Evolutionary conservation across 345 rosid genomes (phyloP), one percentile per base, ranked within the genome.

Genomic region (Adansonia digitata): DNA sequence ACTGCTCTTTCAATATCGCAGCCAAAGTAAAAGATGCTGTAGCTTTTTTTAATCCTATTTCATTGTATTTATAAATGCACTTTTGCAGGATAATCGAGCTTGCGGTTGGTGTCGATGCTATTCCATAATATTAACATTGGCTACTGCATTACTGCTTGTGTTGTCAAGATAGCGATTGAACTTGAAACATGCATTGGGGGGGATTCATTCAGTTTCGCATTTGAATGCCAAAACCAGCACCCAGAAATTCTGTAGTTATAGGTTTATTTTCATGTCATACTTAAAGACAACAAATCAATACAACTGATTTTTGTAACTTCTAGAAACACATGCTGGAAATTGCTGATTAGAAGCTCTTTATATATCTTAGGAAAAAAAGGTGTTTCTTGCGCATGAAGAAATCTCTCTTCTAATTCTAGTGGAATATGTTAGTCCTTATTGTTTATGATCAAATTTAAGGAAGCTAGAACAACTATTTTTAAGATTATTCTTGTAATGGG

Each of bases 41-140:
- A 14, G 52, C 22, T 24, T 15, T 76, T 27, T 13, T 17, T 62
- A 17, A 46, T 24, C 39, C 42, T 63, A 45, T 39, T 62, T 55
- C 9, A 53, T 26, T 64, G 5, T 12, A 45, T 51, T 26, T 51
- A 77, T 72, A 26, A 34, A 31, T 76, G 45, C 70, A 65, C 43
- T 62, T 22, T 70, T 79, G 68, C 92, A 91, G 96, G 87, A 51
- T 49, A 57, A 74, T 74, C 69, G 49, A 64, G 84, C 74, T 77
- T 66, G 46, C 29, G 78, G 78, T 59, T 74, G 72, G 52, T 45
- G 15, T 4, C 46, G 71, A 39, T 82, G 75, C 40, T 82, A 18
- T 55, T 42, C 65, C 29, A 15, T 76, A 64, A 56, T 56, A 73
- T 34, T 87, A 67, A 62, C 81, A 74, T 71, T 83, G 73, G 75